phyloP scores from a whole-genome alignment of 208 protist genomes.

The Trypanosoma theileri region DNA sequence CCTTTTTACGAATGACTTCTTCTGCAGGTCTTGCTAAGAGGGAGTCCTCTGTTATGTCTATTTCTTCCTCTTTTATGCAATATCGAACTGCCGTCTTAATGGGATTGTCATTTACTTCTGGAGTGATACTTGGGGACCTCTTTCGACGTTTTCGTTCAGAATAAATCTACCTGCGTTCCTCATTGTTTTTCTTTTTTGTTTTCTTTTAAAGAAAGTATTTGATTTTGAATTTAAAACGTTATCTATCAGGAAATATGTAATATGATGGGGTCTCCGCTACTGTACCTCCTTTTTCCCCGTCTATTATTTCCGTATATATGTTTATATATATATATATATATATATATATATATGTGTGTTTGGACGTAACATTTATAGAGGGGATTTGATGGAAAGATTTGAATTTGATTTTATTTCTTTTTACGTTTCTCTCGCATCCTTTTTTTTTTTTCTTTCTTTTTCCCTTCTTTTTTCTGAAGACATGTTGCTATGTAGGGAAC shows the following conservation, averaged over 20 bases:
- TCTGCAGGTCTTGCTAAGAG: conserved; percentile 5
- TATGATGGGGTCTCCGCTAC: conserved; percentile 15
- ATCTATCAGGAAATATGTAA: background rate
- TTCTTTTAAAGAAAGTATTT: background rate
- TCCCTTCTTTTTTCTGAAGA: no score
- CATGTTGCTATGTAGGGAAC: no score
- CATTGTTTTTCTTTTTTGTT: conserved; percentile 5
- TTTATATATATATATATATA: background rate
- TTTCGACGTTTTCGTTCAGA: conserved; percentile 16
- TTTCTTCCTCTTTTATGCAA: conserved; percentile 36
- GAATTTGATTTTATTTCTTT: no score
- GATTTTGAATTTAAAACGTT: no score
- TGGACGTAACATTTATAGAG: no score
- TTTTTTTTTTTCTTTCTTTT: no score
- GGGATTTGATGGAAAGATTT: no score
- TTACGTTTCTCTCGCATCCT: no score
- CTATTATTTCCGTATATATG: background rate
- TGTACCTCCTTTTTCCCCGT: background rate
- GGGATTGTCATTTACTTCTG: conserved; percentile 40
- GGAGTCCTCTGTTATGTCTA: conserved; percentile 35
- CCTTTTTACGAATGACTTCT: conserved; percentile 29
- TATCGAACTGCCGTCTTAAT: conserved; percentile 28
- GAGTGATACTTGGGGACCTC: conserved; percentile 18
- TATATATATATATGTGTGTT: background rate
- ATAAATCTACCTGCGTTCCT: background rate